Base-by-base conservation (phyloP, 768 basidiomycete genomes). In the Boletus eberwhitei region DNA sequence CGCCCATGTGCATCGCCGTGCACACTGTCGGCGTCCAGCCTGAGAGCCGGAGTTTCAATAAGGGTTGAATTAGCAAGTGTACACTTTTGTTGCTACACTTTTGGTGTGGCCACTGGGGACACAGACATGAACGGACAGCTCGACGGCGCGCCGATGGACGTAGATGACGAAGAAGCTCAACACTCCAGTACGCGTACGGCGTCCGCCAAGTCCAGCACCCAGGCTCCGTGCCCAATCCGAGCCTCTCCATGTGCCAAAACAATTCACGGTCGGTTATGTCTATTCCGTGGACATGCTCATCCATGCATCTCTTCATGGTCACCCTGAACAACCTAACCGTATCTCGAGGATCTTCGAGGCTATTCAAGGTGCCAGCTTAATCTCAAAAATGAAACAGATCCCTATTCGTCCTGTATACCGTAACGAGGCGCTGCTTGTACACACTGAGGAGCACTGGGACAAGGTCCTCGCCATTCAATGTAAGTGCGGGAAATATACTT, bases 401-500 rank as follows among this genome's bases (percentile, higher is more conserved):
- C 84, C 84, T 0, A 87, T 92, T 62, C 79, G 91, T 48, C 78
- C 83, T 46, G 92, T 89, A 13, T 77, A 79, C 40, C 83, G 81
- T 56, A 80, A 87, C 31, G 95, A 98, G 73, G 90, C 85, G 13
- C 71, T 92, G 53, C 83, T 98, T 22, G 93, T 98, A 5, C 97
- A 99, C 71, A 87, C 85, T 43, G 85, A 89, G 62, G 89, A 88
- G 47, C 90, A 93, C 59, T 98, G 95, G 94, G 83, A 93, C 59
- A 91, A 90, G 72, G 87, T 98, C 21, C 76, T 88, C 54, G 85
- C 83, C 22, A 86, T 94, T 24, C 85, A 86, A 72, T 77, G 94
- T 95, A 71, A 74, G 89, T 79, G 29, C 54, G 26, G 22, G 50
- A 36, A 53, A 49, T 34, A 31, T 40, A 34, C 34, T 35, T 31